Evolutionary conservation across 2,329 filamentous ascomycete species (phyloP).

Genomic region (Claviceps lovelessii): DNA sequence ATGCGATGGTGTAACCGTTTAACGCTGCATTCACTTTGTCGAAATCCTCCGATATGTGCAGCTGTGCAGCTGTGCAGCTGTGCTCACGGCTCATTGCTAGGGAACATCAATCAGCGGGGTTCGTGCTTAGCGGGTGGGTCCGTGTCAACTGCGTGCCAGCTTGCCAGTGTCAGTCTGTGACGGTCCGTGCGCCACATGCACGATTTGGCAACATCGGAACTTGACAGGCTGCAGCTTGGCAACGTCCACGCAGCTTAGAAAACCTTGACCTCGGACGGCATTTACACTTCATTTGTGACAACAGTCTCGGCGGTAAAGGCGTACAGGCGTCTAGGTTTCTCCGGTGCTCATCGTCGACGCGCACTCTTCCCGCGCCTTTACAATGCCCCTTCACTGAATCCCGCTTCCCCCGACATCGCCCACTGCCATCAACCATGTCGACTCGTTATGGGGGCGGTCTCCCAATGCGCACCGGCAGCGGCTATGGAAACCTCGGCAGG

Average conservation of each 20-base stretch:
- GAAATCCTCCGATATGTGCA: too few relatives aligned
- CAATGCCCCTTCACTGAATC: conserved; percentile 7
- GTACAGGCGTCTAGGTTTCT: background rate
- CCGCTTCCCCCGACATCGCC: background rate
- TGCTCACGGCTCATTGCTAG: too few relatives aligned
- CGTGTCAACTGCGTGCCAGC: background rate
- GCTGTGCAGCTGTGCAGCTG: too few relatives aligned
- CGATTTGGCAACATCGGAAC: background rate
- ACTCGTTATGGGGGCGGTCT: conserved; percentile 30
- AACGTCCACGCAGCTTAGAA: too few relatives aligned
- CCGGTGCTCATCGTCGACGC: background rate
- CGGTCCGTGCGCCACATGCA: background rate
- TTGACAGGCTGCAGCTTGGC: background rate
- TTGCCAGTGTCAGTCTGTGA: background rate
- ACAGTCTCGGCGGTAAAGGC: background rate
- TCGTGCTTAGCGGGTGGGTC: background rate
- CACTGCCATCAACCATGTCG: conserved; percentile 27
- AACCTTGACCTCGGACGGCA: background rate
- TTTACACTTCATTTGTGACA: background rate
- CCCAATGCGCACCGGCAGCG: conserved; percentile 24
- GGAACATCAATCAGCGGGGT: too few relatives aligned
- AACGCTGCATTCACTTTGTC: too few relatives aligned
- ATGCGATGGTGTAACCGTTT: too few relatives aligned
- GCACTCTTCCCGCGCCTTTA: background rate
- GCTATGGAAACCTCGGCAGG: conserved; percentile 29